Evolutionary conservation across 2,329 filamentous ascomycete genomes (phyloP).

Genomic region (Neopestalotiopsis sp.): DNA sequence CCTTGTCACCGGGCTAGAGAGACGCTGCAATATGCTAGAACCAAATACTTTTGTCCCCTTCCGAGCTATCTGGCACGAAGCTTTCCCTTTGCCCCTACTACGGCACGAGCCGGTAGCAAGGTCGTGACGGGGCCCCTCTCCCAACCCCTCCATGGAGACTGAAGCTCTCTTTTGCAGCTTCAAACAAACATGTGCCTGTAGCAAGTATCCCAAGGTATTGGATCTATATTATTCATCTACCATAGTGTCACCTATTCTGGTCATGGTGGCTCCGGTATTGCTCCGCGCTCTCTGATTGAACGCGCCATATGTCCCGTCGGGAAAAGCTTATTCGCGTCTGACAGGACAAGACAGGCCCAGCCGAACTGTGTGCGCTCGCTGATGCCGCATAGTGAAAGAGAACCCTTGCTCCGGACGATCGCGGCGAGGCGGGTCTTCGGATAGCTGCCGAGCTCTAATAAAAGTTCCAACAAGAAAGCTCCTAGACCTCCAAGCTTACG

Average conservation of each 20-base stretch:
- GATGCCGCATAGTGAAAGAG: background rate
- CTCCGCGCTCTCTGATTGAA: background rate
- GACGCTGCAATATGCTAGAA: background rate
- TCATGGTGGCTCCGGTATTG: background rate
- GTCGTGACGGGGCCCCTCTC: background rate
- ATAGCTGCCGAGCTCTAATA: background rate
- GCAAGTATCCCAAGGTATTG: background rate
- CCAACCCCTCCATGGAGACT: too few relatives aligned
- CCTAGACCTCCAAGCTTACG: too few relatives aligned
- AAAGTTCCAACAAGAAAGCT: too few relatives aligned
- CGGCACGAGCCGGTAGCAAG: background rate
- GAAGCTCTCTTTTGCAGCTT: too few relatives aligned
- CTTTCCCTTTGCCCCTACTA: background rate
- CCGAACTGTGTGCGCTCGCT: background rate
- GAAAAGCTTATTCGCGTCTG: background rate
- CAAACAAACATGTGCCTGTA: background rate
- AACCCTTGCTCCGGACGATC: too few relatives aligned
- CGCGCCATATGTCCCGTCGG: background rate
- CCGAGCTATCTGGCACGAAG: background rate
- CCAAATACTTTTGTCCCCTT: background rate
- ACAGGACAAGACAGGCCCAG: background rate
- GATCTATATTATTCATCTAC: background rate
- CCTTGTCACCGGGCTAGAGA: background rate
- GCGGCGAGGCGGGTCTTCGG: too few relatives aligned
- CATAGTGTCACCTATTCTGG: background rate